These are phyloP conservation scores for Candida endomychidarum DNA, from an alignment of 805 yeast species.

Conservation along the genomic window DNA sequence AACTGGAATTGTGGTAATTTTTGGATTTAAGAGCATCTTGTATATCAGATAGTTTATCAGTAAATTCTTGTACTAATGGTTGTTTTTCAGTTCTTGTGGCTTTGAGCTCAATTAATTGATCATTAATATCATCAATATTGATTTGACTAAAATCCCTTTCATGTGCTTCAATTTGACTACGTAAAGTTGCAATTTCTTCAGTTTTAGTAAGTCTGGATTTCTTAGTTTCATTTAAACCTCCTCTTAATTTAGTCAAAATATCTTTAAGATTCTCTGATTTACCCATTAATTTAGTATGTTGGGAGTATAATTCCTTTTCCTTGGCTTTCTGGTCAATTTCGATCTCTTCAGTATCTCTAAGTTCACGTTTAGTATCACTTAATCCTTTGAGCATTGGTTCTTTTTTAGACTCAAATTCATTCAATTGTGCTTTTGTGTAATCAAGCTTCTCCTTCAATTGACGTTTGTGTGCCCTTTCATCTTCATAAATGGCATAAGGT, in stretches of 20 bases:
- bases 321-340: not conserved
- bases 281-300: not conserved
- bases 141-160: conserved; percentile 13
- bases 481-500: conserved; percentile 42
- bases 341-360: not conserved
- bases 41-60: conserved; percentile 22
- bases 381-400: conserved; percentile 21
- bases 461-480: conserved; percentile 32
- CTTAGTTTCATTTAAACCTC: conserved; percentile 8
- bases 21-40: conserved; percentile 19
- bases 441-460: conserved; percentile 36
- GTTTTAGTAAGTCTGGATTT: conserved; percentile 10
- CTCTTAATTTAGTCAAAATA: not conserved
- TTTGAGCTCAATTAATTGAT: conserved; percentile 11
- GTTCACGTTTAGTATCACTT: not conserved
- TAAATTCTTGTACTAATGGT: conserved; percentile 14
- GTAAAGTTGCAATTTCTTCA: conserved; percentile 12
- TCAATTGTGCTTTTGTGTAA: conserved; percentile 32
- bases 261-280: not conserved
- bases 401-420: conserved; percentile 22
- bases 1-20: conserved; percentile 14
- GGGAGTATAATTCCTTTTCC: not conserved
- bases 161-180: conserved; percentile 18
- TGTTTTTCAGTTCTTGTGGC: conserved; percentile 17
- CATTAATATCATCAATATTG: conserved; percentile 5